These are phyloP conservation scores for Rhizophora mangle DNA, from an alignment of 345 rosid genomes.

Conservation along the genomic window DNA sequence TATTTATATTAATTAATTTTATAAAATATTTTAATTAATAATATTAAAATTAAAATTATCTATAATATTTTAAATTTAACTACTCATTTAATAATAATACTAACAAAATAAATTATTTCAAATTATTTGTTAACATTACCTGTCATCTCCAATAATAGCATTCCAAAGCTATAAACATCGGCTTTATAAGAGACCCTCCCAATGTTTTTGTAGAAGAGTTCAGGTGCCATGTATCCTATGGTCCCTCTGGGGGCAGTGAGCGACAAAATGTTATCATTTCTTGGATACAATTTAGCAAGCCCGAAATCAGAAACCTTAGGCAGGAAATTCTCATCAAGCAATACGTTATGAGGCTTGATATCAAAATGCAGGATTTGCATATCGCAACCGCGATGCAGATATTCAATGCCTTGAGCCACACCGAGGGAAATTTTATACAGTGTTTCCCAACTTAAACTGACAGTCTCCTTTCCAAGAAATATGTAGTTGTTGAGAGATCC, in stretches of 20 bases:
- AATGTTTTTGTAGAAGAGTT: constrained; percentile 3
- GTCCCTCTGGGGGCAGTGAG: constrained; percentile 2
- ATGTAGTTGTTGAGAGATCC: constrained; percentile 5
- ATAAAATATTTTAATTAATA: too few relatives aligned
- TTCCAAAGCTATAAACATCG: constrained; percentile 1
- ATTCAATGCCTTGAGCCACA: constrained; percentile 10
- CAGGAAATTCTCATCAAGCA: not conserved
- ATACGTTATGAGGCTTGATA: constrained; percentile 7
- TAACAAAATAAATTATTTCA: too few relatives aligned
- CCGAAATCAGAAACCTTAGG: constrained; percentile 8
- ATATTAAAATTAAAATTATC: too few relatives aligned
- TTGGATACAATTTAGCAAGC: not conserved
- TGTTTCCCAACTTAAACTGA: not conserved
- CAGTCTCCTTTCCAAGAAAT: not conserved
- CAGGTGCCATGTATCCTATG: constrained; percentile 7
- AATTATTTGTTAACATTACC: not conserved
- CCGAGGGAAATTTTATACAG: constrained; percentile 5
- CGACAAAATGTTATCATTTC: not conserved
- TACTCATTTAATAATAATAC: too few relatives aligned
- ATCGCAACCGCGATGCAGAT: not conserved
- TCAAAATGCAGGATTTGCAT: constrained; percentile 13
- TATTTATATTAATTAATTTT: too few relatives aligned
- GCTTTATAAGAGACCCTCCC: not conserved
- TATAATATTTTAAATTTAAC: too few relatives aligned
- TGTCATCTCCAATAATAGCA: not conserved